A percentile compares a stretch with the other conserved stretches of the same genome.
phyloP scores from a whole-genome alignment of 257 asterid genomes.

The Nemophila menziesii region DNA sequence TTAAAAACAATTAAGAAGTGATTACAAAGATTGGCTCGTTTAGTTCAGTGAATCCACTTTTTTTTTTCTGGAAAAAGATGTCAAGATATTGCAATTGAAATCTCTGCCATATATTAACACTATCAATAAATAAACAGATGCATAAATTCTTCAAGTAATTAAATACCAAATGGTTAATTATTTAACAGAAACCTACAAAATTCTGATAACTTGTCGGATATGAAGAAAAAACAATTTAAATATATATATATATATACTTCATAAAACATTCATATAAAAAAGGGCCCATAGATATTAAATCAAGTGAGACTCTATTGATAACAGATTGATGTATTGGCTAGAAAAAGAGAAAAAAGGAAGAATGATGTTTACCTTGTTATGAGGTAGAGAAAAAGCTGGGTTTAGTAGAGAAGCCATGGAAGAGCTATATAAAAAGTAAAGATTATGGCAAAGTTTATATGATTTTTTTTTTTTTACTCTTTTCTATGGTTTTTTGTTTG shows the following conservation, averaged over 20 bases:
- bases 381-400: constrained; percentile 34
- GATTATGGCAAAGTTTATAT: neutral
- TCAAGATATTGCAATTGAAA: neutral
- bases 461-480: too few relatives aligned
- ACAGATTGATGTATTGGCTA: too few relatives aligned
- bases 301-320: too few relatives aligned
- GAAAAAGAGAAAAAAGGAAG: neutral
- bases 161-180: neutral
- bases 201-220: neutral
- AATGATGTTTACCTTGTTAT: constrained; percentile 31
- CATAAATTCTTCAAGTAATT: neutral
- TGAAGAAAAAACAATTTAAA: neutral
- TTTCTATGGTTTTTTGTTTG: too few relatives aligned
- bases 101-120: too few relatives aligned
- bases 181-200: too few relatives aligned
- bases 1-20: too few relatives aligned
- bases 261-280: too few relatives aligned
- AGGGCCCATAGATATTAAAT: too few relatives aligned
- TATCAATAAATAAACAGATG: too few relatives aligned
- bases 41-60: too few relatives aligned
- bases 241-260: neutral
- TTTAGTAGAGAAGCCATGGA: constrained; percentile 54
- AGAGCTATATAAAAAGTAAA: neutral
- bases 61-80: neutral
- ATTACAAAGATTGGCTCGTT: too few relatives aligned